A percentile compares a stretch with the other conserved stretches of the same genome.
phyloP scores from a whole-genome alignment of 129 eudicot species.

The Tanacetum coccineum region DNA sequence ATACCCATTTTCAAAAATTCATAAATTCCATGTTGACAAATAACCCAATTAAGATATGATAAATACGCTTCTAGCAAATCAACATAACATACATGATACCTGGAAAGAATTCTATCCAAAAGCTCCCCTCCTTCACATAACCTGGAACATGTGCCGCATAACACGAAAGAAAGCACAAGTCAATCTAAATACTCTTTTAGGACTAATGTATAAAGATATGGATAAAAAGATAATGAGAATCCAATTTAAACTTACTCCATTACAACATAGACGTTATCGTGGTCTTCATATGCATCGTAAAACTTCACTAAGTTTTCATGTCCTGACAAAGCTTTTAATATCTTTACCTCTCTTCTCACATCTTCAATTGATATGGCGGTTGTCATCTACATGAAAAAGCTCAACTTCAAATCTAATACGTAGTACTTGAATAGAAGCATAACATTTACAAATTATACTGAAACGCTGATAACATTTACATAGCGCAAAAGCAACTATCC shows the following conservation, averaged over 20 bases:
- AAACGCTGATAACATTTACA: conserved; percentile 2
- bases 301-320: conserved; percentile 74
- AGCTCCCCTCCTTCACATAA: conserved; percentile 96
- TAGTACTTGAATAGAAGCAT: background rate
- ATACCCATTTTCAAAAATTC: background rate
- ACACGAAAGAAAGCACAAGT: conserved; percentile 15
- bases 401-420: background rate
- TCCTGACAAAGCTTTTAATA: conserved; percentile 73
- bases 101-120: conserved; percentile 77
- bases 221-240: background rate
- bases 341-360: conserved; percentile 90
- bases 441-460: conserved; percentile 6
- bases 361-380: conserved; percentile 92
- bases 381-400: conserved; percentile 58
- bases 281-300: conserved; percentile 84
- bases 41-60: background rate
- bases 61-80: conserved; percentile 3
- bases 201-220: background rate
- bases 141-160: conserved; percentile 35
- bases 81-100: conserved; percentile 39
- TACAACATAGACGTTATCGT: conserved; percentile 75
- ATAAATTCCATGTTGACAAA: background rate
- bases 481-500: conserved; percentile 8
- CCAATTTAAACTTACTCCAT: conserved; percentile 63
- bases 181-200: background rate